Evolutionary conservation across 805 yeast species (phyloP).

Genomic region (Candida argentea): DNA sequence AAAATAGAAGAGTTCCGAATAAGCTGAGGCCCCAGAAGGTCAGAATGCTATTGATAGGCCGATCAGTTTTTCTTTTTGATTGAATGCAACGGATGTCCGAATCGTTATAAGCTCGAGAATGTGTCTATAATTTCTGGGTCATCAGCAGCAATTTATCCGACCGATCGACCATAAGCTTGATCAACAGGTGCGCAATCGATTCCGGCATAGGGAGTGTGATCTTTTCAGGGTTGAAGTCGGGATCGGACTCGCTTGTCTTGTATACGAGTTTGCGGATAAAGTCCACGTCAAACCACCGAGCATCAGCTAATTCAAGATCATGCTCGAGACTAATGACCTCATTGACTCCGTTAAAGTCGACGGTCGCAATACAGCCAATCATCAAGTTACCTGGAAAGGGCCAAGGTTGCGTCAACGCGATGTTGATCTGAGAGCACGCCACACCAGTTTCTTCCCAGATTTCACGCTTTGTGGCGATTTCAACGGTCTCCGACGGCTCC

Average conservation of each 20-base stretch:
- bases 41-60: too few species aligned
- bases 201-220: slow-evolving; percentile 33
- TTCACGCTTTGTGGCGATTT: slow-evolving; percentile 79
- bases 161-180: slow-evolving; percentile 29
- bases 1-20: too few species aligned
- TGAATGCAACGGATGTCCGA: too few species aligned
- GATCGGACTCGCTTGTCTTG: slow-evolving; percentile 5
- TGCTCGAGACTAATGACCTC: slow-evolving; percentile 63
- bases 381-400: slow-evolving; percentile 90
- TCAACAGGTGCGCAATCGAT: slow-evolving; percentile 35
- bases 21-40: too few species aligned
- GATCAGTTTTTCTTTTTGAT: too few species aligned
- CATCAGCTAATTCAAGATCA: slow-evolving; percentile 81
- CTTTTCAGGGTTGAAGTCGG: slow-evolving; percentile 22
- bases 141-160: too few species aligned
- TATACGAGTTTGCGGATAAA: slow-evolving; percentile 37
- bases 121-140: too few species aligned
- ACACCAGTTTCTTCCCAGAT: slow-evolving; percentile 96
- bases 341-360: slow-evolving; percentile 57
- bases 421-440: slow-evolving; percentile 41
- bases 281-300: slow-evolving; percentile 66
- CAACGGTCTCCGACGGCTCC: slow-evolving; percentile 92
- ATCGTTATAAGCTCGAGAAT: too few species aligned
- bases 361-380: slow-evolving; percentile 84
- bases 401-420: slow-evolving; percentile 88